These are phyloP conservation scores for Lecanicillium sp. DNA, from an alignment of 2,329 filamentous ascomycete genomes.

Conservation along the genomic window DNA sequence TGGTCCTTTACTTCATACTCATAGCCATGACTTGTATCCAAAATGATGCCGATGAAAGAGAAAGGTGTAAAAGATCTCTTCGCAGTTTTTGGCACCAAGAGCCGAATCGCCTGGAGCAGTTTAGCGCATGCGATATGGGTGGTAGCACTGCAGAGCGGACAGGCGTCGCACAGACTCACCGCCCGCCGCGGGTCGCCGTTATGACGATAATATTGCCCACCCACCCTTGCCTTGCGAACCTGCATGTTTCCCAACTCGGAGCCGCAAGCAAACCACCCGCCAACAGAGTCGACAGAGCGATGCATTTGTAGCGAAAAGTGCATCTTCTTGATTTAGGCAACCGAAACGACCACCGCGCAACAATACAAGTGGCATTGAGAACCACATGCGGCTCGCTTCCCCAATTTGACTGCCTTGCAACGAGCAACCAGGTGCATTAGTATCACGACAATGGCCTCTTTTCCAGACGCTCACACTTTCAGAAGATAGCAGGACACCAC, in stretches of 20 bases:
- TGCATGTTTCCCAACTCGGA: not conserved
- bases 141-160: too few species aligned
- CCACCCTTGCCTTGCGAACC: conserved; percentile 1
- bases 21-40: too few species aligned
- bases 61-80: too few species aligned
- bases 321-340: not conserved
- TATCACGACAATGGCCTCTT: conserved; percentile 24
- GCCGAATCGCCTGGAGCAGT: too few species aligned
- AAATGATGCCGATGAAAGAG: too few species aligned
- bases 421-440: conserved; percentile 28
- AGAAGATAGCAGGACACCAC: conserved; percentile 25
- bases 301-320: not conserved
- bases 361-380: too few species aligned
- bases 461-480: conserved; percentile 30
- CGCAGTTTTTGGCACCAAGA: too few species aligned
- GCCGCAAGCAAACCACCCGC: not conserved
- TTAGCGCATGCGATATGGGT: too few species aligned
- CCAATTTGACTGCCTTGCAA: too few species aligned
- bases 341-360: not conserved
- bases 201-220: conserved; percentile 6
- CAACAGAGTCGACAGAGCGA: not conserved
- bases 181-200: not conserved
- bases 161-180: too few species aligned
- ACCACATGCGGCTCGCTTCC: too few species aligned
- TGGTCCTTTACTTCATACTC: too few species aligned